Conservation (phyloP, 2,329 filamentous ascomycete genomes). For the Chrysosporium queenslandicum region DNA sequence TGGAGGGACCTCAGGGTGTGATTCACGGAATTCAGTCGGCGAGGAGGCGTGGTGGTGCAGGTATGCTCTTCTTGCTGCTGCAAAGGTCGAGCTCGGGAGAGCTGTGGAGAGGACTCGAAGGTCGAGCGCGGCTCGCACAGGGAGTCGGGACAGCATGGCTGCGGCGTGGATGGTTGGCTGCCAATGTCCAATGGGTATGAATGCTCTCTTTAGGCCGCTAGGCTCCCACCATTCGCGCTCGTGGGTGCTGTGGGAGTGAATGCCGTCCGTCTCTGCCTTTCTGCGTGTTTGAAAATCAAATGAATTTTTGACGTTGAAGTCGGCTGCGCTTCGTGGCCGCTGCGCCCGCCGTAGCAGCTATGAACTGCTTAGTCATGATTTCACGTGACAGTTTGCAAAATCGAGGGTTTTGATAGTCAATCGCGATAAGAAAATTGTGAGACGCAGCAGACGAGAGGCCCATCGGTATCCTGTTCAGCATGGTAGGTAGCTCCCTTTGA, state of each 20-base stretch:
- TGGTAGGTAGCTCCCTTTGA: conserved; percentile 14
- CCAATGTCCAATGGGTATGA: neutral
- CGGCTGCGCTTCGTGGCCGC: conserved; percentile 7
- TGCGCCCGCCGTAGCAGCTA: conserved; percentile 2
- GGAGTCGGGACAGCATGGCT: conserved; percentile 32
- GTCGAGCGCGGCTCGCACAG: conserved; percentile 24
- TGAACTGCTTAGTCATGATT: neutral
- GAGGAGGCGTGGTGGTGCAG: conserved; percentile 35
- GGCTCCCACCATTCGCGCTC: neutral
- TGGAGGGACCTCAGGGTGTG: conserved; percentile 24
- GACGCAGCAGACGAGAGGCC: neutral
- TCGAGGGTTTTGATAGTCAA: conserved; percentile 1
- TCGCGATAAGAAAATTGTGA: conserved; percentile 6
- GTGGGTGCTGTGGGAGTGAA: neutral
- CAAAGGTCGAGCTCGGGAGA: conserved; percentile 8
- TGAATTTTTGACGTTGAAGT: neutral
- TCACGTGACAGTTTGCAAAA: conserved; percentile 5
- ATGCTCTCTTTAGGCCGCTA: neutral
- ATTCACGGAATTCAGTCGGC: conserved; percentile 24
- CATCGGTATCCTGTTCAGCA: conserved; percentile 13
- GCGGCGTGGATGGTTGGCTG: neutral
- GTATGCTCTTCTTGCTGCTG: conserved; percentile 28
- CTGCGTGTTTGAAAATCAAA: neutral
- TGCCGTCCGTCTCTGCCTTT: neutral
- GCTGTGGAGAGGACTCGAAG: conserved; percentile 5